Conservation (phyloP, 495 filamentous ascomycete species). For the Aspergillus wentii region DNA sequence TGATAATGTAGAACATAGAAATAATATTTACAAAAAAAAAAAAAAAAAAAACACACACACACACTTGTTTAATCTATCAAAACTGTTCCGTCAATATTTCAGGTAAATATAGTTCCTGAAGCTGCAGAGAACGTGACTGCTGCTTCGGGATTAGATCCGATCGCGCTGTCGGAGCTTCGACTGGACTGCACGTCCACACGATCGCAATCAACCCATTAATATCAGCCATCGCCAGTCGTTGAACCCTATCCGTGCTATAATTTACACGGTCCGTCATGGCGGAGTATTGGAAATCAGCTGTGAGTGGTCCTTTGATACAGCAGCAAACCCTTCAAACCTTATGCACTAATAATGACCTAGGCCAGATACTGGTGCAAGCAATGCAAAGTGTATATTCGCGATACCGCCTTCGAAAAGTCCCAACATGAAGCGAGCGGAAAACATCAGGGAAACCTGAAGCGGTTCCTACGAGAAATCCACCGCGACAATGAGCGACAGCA, state of each 20-base stretch:
- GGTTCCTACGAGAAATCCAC: slow-evolving; percentile 84
- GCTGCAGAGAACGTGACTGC: not conserved
- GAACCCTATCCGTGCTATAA: too few relatives aligned
- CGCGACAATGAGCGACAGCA: slow-evolving; percentile 71
- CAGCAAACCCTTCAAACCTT: not conserved
- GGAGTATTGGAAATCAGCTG: slow-evolving; percentile 99
- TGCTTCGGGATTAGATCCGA: slow-evolving; percentile 7
- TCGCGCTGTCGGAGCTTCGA: not conserved
- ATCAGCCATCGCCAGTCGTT: too few relatives aligned
- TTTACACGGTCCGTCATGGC: slow-evolving; percentile 55
- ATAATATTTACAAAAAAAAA: too few relatives aligned
- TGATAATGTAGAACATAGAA: too few relatives aligned
- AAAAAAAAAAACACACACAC: too few relatives aligned
- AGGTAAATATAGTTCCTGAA: too few relatives aligned
- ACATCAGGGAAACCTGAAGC: slow-evolving; percentile 86
- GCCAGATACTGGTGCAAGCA: slow-evolving; percentile 98
- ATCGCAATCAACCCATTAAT: too few relatives aligned
- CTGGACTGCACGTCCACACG: too few relatives aligned
- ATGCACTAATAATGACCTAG: slow-evolving; percentile 26
- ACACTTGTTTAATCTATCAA: too few relatives aligned
- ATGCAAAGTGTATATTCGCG: slow-evolving; percentile 85
- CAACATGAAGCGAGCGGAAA: slow-evolving; percentile 88
- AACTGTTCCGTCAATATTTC: too few relatives aligned
- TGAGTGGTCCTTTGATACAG: slow-evolving; percentile 22
- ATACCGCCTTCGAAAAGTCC: slow-evolving; percentile 82